phyloP scores from a whole-genome alignment of 768 basidiomycete species.

The Sporobolomyces roseus region DNA sequence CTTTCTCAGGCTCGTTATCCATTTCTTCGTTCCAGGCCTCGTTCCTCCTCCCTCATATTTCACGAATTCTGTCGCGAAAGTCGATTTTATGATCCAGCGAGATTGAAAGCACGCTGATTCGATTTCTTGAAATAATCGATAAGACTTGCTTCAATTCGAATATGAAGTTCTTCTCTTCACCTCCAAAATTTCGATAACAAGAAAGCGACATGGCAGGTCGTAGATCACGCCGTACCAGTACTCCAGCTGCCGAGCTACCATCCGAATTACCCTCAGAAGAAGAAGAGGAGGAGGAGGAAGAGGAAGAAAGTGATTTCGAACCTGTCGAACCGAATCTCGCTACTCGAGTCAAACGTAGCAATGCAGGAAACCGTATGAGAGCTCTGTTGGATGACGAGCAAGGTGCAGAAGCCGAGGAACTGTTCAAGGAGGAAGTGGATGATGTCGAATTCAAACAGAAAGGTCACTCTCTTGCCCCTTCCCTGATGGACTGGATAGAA shows the following conservation, averaged over 20 bases:
- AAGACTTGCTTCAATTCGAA: too few species aligned
- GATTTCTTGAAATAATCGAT: too few species aligned
- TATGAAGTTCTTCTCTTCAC: too few species aligned
- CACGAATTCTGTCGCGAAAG: too few species aligned
- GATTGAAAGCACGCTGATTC: too few species aligned
- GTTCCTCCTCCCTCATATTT: too few species aligned
- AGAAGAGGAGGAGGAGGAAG: conserved; percentile 5
- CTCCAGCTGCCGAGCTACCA: background rate
- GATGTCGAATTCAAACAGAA: conserved; percentile 69
- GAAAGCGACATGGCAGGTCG: conserved; percentile 3
- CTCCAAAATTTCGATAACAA: background rate
- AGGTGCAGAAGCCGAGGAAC: conserved; percentile 53
- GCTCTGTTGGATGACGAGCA: conserved; percentile 35
- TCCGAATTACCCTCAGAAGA: background rate
- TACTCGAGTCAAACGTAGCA: conserved; percentile 16
- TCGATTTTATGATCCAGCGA: too few species aligned
- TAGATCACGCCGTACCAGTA: background rate
- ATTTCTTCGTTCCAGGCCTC: too few species aligned
- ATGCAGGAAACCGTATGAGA: conserved; percentile 37
- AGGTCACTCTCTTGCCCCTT: conserved; percentile 53
- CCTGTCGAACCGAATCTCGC: conserved; percentile 31
- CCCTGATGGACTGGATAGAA: background rate
- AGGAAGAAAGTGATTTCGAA: conserved; percentile 21
- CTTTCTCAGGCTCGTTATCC: too few species aligned
- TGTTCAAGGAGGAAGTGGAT: conserved; percentile 62